Evolutionary conservation across 768 basidiomycete species (phyloP).

Genomic region (Sutorius australiensis): DNA sequence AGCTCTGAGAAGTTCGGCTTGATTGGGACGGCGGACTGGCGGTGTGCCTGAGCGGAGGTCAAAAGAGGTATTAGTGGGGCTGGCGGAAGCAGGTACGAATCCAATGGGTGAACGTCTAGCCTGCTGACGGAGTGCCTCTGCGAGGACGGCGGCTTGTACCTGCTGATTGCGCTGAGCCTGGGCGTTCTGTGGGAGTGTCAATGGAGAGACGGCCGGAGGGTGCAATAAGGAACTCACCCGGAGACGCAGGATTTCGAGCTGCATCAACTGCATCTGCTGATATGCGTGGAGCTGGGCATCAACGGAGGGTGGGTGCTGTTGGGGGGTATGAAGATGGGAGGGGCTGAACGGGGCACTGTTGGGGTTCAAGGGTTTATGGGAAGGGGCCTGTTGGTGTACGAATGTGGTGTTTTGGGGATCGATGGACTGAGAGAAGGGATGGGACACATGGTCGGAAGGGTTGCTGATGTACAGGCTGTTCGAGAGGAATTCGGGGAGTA

Average conservation of each 20-base stretch:
- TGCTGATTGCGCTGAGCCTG: conserved; percentile 62
- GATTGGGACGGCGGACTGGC: conserved; percentile 64
- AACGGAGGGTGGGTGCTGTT: conserved; percentile 37
- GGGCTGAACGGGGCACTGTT: conserved; percentile 48
- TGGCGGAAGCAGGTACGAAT: conserved; percentile 65
- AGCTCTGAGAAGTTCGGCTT: conserved; percentile 61
- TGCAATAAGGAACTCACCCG: conserved; percentile 49
- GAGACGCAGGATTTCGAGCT: conserved; percentile 75
- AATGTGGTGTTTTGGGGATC: conserved; percentile 68
- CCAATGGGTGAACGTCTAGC: conserved; percentile 29
- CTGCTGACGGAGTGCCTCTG: conserved; percentile 53
- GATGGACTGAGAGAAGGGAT: conserved; percentile 68
- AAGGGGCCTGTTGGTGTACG: conserved; percentile 55
- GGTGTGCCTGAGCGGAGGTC: conserved; percentile 58
- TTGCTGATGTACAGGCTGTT: conserved; percentile 49
- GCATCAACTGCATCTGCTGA: conserved; percentile 77
- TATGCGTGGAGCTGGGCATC: conserved; percentile 58
- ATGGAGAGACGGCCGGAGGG: conserved; percentile 2
- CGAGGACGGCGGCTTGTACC: conserved; percentile 67
- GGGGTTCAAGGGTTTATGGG: conserved; percentile 50
- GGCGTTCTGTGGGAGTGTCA: conserved; percentile 42
- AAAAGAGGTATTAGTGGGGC: conserved; percentile 59
- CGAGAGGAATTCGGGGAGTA: conserved; percentile 53
- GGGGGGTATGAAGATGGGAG: conserved; percentile 36
- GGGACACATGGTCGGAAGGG: conserved; percentile 30